Conservation (phyloP, 768 basidiomycete genomes). For the Leucocoprinus sp. region DNA sequence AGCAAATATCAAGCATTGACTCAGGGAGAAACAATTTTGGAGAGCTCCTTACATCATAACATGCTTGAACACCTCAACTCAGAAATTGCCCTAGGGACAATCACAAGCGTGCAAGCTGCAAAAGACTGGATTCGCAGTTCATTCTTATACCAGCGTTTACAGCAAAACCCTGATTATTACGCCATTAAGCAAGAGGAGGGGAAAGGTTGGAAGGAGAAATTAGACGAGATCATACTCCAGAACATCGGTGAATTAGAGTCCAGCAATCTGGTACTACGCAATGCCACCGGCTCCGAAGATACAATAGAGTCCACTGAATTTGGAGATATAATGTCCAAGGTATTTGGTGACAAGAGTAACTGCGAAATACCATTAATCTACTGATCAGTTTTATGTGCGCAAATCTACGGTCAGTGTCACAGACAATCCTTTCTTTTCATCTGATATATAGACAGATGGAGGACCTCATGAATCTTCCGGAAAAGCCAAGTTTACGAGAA, state of each 20-base stretch:
- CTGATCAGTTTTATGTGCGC: conserved; percentile 55
- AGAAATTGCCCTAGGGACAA: conserved; percentile 84
- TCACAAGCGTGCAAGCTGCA: conserved; percentile 59
- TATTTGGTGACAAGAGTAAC: conserved; percentile 17
- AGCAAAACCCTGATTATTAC: conserved; percentile 78
- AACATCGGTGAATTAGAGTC: conserved; percentile 54
- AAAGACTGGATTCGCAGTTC: conserved; percentile 79
- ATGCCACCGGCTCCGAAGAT: conserved; percentile 25
- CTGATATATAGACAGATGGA: conserved; percentile 43
- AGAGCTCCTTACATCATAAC: conserved; percentile 78
- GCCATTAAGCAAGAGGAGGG: conserved; percentile 36
- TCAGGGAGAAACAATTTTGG: conserved; percentile 69
- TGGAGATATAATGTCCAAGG: conserved; percentile 86
- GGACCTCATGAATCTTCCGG: conserved; percentile 50
- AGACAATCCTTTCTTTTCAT: background rate
- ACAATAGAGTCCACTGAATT: conserved; percentile 55
- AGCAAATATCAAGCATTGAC: conserved; percentile 61
- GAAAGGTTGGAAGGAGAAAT: conserved; percentile 51
- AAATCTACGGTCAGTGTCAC: conserved; percentile 48
- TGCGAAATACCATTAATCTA: conserved; percentile 3
- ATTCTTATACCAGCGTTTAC: conserved; percentile 81
- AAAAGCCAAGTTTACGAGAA: conserved; percentile 49
- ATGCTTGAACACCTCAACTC: conserved; percentile 91
- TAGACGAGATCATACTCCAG: conserved; percentile 68
- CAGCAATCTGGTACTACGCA: conserved; percentile 45